These are phyloP conservation scores for Euphorbia celastroides DNA, from an alignment of 441 rosid species.

Conservation along the genomic window DNA sequence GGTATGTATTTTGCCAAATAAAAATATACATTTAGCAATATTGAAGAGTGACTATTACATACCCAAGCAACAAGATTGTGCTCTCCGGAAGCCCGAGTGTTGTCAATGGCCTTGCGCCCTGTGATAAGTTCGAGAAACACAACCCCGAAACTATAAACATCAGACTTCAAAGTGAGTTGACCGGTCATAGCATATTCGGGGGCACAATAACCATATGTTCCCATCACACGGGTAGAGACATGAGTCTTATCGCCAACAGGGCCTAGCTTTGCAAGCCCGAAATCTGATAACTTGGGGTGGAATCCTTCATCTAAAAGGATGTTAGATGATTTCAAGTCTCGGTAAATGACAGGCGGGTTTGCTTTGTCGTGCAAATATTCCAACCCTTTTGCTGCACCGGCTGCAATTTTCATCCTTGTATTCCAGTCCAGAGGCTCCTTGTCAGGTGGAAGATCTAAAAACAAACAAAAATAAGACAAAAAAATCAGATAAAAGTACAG, in stretches of 20 bases:
- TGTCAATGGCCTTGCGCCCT: conserved; percentile 96
- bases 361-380: conserved; percentile 96
- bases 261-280: conserved; percentile 92
- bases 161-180: conserved; percentile 89
- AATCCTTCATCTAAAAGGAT: conserved; percentile 88
- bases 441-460: conserved; percentile 75
- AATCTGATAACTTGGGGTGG: conserved; percentile 93
- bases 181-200: conserved; percentile 99
- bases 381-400: conserved; percentile 97
- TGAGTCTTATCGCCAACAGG: conserved; percentile 99
- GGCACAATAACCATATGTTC: conserved; percentile 97
- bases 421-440: conserved; percentile 95
- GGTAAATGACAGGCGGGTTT: conserved; percentile 92
- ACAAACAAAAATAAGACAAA: conserved; percentile 1
- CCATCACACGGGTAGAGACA: conserved; percentile 98
- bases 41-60: conserved; percentile 15
- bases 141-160: conserved; percentile 97
- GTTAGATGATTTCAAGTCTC: conserved; percentile 92
- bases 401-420: conserved; percentile 95
- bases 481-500: conserved; percentile 1
- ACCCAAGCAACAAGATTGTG: conserved; percentile 99
- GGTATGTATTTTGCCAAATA: too few species aligned
- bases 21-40: not conserved
- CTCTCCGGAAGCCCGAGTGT: conserved; percentile 69
- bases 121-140: conserved; percentile 97